Percentiles rank a stretch among this genome's conserved stretches.
Evolutionary conservation across 352 stramenopile species (phyloP).

Genomic region (Blastocystis sp.): DNA sequence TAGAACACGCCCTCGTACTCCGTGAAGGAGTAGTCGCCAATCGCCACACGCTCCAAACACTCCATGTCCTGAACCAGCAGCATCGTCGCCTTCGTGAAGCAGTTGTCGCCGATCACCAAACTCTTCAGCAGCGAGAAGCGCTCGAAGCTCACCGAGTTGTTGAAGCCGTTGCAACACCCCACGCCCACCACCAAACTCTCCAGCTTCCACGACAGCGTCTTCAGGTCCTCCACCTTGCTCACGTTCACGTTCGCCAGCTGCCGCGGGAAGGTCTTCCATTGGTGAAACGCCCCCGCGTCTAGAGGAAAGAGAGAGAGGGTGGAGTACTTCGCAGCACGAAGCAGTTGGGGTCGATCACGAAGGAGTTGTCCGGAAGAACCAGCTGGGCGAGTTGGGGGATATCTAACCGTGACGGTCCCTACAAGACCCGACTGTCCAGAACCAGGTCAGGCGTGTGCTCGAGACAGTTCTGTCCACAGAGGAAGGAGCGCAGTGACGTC

Average conservation of each 20-base stretch:
- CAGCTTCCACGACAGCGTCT: not conserved
- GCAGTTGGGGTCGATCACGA: not conserved
- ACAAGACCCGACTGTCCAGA: not conserved
- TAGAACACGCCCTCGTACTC: not conserved
- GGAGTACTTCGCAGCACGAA: not conserved
- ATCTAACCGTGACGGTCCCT: not conserved
- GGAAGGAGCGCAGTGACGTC: not conserved
- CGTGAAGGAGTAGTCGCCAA: not conserved
- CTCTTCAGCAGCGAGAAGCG: not conserved
- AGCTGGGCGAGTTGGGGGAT: not conserved
- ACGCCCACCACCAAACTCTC: not conserved
- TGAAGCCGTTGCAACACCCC: not conserved
- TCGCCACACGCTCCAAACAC: not conserved
- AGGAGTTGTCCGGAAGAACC: not conserved
- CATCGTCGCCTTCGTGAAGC: not conserved
- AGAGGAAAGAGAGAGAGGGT: not conserved
- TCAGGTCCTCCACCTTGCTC: not conserved
- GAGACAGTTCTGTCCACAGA: not conserved
- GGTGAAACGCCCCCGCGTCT: not conserved
- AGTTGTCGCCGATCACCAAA: not conserved
- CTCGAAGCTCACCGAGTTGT: not conserved
- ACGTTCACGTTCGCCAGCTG: not conserved
- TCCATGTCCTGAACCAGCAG: not conserved
- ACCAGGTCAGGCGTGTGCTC: not conserved
- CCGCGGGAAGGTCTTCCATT: not conserved